Evolutionary conservation across 441 rosid genomes (phyloP).

Genomic region (Hura crepitans): DNA sequence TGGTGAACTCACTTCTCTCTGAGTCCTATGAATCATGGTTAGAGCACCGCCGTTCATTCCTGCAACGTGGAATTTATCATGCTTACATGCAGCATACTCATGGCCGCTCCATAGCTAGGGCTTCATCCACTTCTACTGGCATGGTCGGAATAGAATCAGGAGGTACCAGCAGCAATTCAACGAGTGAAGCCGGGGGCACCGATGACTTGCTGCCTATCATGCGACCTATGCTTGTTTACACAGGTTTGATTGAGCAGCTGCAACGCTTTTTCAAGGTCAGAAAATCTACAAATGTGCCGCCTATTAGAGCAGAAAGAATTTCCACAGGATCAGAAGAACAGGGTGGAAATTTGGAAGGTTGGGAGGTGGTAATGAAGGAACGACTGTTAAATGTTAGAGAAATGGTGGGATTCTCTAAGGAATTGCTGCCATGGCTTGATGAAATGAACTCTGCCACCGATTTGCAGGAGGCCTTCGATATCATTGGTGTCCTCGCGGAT

Average conservation of each 20-base stretch:
- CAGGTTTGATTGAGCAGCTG: conserved; percentile 95
- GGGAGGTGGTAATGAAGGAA: conserved; percentile 92
- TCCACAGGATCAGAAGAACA: conserved; percentile 35
- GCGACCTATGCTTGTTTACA: conserved; percentile 90
- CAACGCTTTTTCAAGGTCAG: conserved; percentile 76
- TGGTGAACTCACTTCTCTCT: conserved; percentile 94
- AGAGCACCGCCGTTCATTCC: conserved; percentile 81
- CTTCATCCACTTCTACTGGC: conserved; percentile 32
- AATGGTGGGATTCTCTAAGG: conserved; percentile 87
- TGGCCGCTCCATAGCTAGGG: conserved; percentile 52
- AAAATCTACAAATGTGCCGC: conserved; percentile 36
- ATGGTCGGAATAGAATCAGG: conserved; percentile 45
- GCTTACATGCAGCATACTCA: conserved; percentile 94
- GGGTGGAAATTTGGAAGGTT: conserved; percentile 57
- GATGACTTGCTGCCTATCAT: conserved; percentile 67
- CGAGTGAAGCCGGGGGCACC: conserved; percentile 35
- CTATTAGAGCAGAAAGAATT: conserved; percentile 46
- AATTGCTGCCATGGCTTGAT: conserved; percentile 82
- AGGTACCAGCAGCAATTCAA: conserved; percentile 36
- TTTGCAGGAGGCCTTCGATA: conserved; percentile 93
- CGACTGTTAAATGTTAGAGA: conserved; percentile 69
- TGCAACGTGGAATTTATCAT: conserved; percentile 92
- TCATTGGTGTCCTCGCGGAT: conserved; percentile 71
- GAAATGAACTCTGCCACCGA: conserved; percentile 71
- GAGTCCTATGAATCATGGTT: conserved; percentile 96